Base-by-base conservation (phyloP, 768 basidiomycete genomes). In the Macrolepiota fuliginosa region DNA sequence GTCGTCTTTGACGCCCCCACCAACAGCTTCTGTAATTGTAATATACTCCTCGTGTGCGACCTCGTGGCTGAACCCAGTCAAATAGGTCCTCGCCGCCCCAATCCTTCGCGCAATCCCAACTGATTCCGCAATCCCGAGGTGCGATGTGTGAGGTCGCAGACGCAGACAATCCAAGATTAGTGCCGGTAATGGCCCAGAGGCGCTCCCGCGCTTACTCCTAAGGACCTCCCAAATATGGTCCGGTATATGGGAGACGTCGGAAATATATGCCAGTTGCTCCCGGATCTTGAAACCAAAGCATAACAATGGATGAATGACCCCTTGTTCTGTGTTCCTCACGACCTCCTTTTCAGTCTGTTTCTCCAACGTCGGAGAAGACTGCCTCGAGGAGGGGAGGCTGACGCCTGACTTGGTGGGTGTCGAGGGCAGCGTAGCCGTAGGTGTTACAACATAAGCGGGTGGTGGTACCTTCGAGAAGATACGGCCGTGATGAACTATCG, bases 231-330 rank as follows among this genome's bases (percentile, higher is more conserved):
- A 92, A 42, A 86, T 82, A 37, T 83, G 79, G 7, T 89, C 84
- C 1, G 94, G 93, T 58, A 96, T 90, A 66, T 83, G 74, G 9
- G 90, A 92, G 45, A 89, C 90, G 71, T 97, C 95, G 27, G 90
- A 89, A 62, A 96, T 79, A 75, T 96, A 96, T 13, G 86, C 77
- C 50, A 96, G 73, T 32, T 81, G 74, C 37, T 88, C 76, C 66
- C 88, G 82, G 50, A 91, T 77, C 68, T 83, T 80, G 76, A 92
- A 92, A 29, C 88, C 90, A 67, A 88, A 81, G 68, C 83, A 88
- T 54, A 84, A 68, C 69, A 86, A 90, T 1, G 89, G 88, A n/a
- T 75, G 73, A 17, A 85, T 77, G 27, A 69, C 65, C 35, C 63
- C 65, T 64, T 65, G 36, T 19, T 57, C 47, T 27, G 19, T 29